Percentiles rank a stretch among this genome's conserved stretches.
These are phyloP conservation scores for Aristolochia californica DNA, from an alignment of 164 flowering plant genomes.

Conservation along the genomic window DNA sequence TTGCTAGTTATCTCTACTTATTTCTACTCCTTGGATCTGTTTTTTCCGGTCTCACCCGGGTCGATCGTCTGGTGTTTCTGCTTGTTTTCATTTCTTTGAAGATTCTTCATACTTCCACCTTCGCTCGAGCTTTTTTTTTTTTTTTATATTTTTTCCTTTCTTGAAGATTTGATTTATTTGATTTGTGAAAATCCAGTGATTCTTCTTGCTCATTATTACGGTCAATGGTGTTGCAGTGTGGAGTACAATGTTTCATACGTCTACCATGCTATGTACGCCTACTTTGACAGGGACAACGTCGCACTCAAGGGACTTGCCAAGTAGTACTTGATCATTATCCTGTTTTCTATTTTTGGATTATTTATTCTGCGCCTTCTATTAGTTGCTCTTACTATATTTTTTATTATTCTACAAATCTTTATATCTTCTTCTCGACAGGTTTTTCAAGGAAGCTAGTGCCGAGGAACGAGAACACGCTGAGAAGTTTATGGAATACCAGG, in stretches of 20 bases:
- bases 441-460: constrained; percentile 80
- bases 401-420: background rate
- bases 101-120: no score
- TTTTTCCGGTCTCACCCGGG: background rate
- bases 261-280: constrained; percentile 89
- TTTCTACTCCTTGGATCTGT: background rate
- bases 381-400: background rate
- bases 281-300: constrained; percentile 90
- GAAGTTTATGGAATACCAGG: constrained; percentile 94
- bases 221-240: constrained; percentile 44
- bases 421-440: constrained; percentile 25
- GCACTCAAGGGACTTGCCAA: constrained; percentile 88
- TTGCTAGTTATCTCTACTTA: no score
- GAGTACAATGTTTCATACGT: constrained; percentile 89
- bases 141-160: background rate
- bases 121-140: background rate
- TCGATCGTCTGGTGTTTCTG: no score
- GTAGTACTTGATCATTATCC: constrained; percentile 20
- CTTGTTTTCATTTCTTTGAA: no score
- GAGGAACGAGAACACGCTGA: constrained; percentile 94
- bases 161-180: background rate
- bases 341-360: background rate
- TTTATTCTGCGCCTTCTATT: no score
- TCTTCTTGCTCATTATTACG: no score
- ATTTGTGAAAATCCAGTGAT: background rate